phyloP scores from a whole-genome alignment of 2,329 filamentous ascomycete genomes.

The Alternaria arborescens region DNA sequence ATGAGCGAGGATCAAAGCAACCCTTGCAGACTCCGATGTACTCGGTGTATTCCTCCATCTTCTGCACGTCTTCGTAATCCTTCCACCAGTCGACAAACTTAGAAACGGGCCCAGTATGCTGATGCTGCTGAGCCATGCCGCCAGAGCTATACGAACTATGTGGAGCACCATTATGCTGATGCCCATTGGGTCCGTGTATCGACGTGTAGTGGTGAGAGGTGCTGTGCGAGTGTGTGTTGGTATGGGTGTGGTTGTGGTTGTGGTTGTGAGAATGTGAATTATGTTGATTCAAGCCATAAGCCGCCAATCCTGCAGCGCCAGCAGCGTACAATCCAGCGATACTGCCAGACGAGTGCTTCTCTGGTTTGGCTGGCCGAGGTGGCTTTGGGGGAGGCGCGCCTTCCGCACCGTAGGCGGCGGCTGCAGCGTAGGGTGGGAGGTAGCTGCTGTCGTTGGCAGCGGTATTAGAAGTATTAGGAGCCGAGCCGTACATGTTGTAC shows the following conservation, averaged over 20 bases:
- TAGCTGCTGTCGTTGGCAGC: constrained; percentile 46
- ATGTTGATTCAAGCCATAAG: constrained; percentile 56
- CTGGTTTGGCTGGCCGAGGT: constrained; percentile 49
- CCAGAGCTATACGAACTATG: constrained; percentile 39
- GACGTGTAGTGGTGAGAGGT: constrained; percentile 36
- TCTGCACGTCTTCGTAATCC: constrained; percentile 69
- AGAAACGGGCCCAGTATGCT: constrained; percentile 64
- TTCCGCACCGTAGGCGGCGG: constrained; percentile 21
- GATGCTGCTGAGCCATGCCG: constrained; percentile 58
- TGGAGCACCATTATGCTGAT: constrained; percentile 27
- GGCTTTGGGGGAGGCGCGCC: constrained; percentile 44
- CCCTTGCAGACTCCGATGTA: constrained; percentile 71
- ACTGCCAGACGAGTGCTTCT: constrained; percentile 55
- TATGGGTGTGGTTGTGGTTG: constrained; percentile 40
- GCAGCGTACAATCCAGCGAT: constrained; percentile 57
- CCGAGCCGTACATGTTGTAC: constrained; percentile 41
- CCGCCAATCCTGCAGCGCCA: constrained; percentile 57
- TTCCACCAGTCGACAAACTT: constrained; percentile 69
- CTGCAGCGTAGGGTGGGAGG: constrained; percentile 40
- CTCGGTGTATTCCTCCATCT: constrained; percentile 74
- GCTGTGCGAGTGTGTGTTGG: constrained; percentile 28
- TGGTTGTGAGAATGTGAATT: constrained; percentile 33
- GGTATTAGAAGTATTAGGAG: constrained; percentile 32
- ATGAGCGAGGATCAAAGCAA: constrained; percentile 69
- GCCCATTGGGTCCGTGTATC: constrained; percentile 40